A percentile compares a stretch with the other conserved stretches of the same genome.
Conservation (phyloP, 768 basidiomycete genomes). For the Phaeotremella fagi region DNA sequence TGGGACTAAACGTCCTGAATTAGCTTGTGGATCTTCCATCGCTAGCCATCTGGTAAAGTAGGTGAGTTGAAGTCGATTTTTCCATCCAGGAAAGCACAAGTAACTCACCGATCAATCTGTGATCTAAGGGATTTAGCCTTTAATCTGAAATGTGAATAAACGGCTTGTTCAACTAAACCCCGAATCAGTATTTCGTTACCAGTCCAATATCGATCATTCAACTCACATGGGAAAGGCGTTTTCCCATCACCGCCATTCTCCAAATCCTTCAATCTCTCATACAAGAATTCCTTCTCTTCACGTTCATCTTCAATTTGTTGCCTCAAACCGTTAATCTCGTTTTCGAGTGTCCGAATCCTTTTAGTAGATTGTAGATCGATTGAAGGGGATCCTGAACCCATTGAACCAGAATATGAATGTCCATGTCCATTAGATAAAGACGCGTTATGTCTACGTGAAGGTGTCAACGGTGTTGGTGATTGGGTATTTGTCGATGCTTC, state of each 20-base stretch:
- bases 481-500: slow-evolving; percentile 3
- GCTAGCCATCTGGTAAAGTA: slow-evolving; percentile 31
- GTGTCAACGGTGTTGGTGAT: slow-evolving; percentile 17
- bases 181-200: background rate
- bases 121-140: slow-evolving; percentile 37
- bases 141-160: slow-evolving; percentile 39
- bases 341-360: slow-evolving; percentile 31
- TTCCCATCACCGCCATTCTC: slow-evolving; percentile 18
- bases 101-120: slow-evolving; percentile 39
- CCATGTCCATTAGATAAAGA: slow-evolving; percentile 63
- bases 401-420: slow-evolving; percentile 65
- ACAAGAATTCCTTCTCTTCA: slow-evolving; percentile 40
- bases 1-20: slow-evolving; percentile 5
- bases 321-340: slow-evolving; percentile 35
- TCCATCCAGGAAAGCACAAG: no score
- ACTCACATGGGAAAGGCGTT: slow-evolving; percentile 19
- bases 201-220: background rate
- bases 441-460: slow-evolving; percentile 47
- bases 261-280: slow-evolving; percentile 26
- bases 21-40: slow-evolving; percentile 37
- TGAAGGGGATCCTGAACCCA: slow-evolving; percentile 59
- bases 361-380: slow-evolving; percentile 59
- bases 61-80: background rate
- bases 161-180: slow-evolving; percentile 29
- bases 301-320: slow-evolving; percentile 43